phyloP scores from a whole-genome alignment of 208 protist species.

The Trypanosoma brucei region DNA sequence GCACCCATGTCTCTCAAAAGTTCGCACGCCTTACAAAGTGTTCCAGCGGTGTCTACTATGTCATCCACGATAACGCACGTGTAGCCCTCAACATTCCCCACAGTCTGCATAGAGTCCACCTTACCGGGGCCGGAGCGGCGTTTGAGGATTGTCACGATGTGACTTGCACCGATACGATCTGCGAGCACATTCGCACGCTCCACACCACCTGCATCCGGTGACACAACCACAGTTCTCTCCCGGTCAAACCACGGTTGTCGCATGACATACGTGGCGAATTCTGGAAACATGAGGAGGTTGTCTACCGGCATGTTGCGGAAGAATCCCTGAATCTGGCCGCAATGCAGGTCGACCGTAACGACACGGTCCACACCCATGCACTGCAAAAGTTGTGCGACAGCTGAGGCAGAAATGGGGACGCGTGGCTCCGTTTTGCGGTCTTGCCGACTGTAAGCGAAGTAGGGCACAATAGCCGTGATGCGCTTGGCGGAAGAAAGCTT shows the following conservation, averaged over 20 bases:
- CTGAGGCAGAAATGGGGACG: slow-evolving; percentile 94
- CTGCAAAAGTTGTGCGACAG: slow-evolving; percentile 93
- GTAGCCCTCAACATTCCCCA: slow-evolving; percentile 94
- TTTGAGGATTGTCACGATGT: slow-evolving; percentile 91
- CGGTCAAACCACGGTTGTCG: slow-evolving; percentile 80
- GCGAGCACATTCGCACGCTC: slow-evolving; percentile 90
- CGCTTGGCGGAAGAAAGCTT: slow-evolving; percentile 88
- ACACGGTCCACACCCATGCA: slow-evolving; percentile 92
- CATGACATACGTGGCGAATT: slow-evolving; percentile 82
- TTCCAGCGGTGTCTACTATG: slow-evolving; percentile 96
- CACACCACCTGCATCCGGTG: slow-evolving; percentile 95
- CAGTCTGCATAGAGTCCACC: slow-evolving; percentile 92
- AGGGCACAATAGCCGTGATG: slow-evolving; percentile 95
- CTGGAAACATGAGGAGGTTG: slow-evolving; percentile 90
- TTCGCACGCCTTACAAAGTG: slow-evolving; percentile 90
- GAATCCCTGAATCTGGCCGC: slow-evolving; percentile 94
- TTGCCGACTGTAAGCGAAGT: slow-evolving; percentile 95
- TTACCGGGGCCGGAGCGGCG: slow-evolving; percentile 90
- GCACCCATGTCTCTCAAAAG: slow-evolving; percentile 90
- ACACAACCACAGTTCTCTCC: slow-evolving; percentile 88
- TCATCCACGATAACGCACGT: slow-evolving; percentile 95
- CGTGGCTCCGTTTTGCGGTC: slow-evolving; percentile 95
- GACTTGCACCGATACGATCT: slow-evolving; percentile 78
- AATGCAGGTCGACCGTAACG: slow-evolving; percentile 93
- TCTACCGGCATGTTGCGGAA: slow-evolving; percentile 95